Percentiles rank a stretch among this genome's conserved stretches.
Evolutionary conservation across 768 basidiomycete genomes (phyloP).

Genomic region (Termitomyces sp.): DNA sequence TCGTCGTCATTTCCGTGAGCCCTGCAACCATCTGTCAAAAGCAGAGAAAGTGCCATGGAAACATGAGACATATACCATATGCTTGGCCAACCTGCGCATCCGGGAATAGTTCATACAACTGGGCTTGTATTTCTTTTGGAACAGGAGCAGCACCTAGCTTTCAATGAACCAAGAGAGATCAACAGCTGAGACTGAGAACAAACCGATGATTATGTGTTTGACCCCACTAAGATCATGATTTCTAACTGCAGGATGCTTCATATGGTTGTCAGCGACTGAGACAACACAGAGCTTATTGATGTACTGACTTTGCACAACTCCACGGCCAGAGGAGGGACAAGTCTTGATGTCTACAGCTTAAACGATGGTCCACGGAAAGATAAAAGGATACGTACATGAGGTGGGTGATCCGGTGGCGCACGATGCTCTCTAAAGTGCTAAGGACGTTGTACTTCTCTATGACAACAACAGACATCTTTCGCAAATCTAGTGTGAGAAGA

Average conservation of each 20-base stretch:
- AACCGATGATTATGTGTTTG: slow-evolving; percentile 42
- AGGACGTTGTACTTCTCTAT: slow-evolving; percentile 43
- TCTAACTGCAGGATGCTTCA: slow-evolving; percentile 43
- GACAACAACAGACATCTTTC: slow-evolving; percentile 52
- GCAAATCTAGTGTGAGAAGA: background rate
- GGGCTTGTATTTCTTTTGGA: slow-evolving; percentile 46
- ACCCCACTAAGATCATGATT: slow-evolving; percentile 39
- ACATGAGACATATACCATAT: slow-evolving; percentile 42
- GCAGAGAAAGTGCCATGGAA: background rate
- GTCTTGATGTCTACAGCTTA: slow-evolving; percentile 19
- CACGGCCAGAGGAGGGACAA: slow-evolving; percentile 51
- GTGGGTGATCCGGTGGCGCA: slow-evolving; percentile 45
- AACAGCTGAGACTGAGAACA: slow-evolving; percentile 23
- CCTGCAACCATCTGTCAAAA: slow-evolving; percentile 5
- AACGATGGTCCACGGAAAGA: background rate
- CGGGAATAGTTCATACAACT: slow-evolving; percentile 46
- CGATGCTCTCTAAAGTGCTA: slow-evolving; percentile 45
- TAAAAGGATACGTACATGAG: slow-evolving; percentile 24
- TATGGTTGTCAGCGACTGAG: background rate
- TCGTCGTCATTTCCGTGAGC: slow-evolving; percentile 41
- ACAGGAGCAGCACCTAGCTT: slow-evolving; percentile 59
- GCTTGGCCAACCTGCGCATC: slow-evolving; percentile 55
- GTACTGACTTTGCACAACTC: slow-evolving; percentile 46
- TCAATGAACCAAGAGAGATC: background rate
- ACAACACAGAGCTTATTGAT: background rate